A percentile compares a stretch with the other conserved stretches of the same genome.
Evolutionary conservation across 176 grass and related monocot species (phyloP).

Genomic region (Coix lacrymajobi): DNA sequence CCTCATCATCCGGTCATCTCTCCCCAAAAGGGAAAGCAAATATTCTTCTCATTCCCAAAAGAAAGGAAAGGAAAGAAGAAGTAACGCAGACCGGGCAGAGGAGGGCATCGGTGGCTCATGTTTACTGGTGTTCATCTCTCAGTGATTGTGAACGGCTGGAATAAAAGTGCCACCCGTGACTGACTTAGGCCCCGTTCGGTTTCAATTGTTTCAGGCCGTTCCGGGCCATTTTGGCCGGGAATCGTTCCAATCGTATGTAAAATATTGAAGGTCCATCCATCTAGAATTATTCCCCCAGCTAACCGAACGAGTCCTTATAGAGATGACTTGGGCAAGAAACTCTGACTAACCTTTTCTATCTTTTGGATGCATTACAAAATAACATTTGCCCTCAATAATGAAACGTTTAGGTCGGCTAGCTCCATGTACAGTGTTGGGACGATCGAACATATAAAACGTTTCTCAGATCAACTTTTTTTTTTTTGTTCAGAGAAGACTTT

Average conservation of each 20-base stretch:
- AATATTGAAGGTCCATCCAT: too few species aligned
- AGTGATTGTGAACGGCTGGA: background rate
- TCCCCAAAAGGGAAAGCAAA: background rate
- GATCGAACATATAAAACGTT: background rate
- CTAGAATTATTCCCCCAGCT: too few species aligned
- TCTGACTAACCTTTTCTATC: background rate
- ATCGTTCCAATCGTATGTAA: too few species aligned
- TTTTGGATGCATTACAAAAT: background rate
- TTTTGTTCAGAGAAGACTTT: background rate
- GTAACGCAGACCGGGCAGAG: background rate
- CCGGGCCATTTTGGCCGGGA: too few species aligned
- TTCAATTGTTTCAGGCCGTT: too few species aligned
- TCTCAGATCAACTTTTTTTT: background rate
- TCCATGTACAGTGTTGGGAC: too few species aligned
- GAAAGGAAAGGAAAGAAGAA: background rate
- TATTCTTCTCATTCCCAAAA: background rate
- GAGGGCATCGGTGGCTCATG: background rate
- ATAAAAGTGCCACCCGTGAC: background rate
- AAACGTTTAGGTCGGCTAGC: too few species aligned
- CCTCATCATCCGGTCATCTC: background rate
- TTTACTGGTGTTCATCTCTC: background rate
- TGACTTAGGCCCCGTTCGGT: too few species aligned
- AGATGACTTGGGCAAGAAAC: background rate
- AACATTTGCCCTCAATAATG: too few species aligned
- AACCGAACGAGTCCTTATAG: too few species aligned